A percentile compares a stretch with the other conserved stretches of the same genome.
phyloP scores from a whole-genome alignment of 1,139 yeast genomes.

The Taphrina communis region DNA sequence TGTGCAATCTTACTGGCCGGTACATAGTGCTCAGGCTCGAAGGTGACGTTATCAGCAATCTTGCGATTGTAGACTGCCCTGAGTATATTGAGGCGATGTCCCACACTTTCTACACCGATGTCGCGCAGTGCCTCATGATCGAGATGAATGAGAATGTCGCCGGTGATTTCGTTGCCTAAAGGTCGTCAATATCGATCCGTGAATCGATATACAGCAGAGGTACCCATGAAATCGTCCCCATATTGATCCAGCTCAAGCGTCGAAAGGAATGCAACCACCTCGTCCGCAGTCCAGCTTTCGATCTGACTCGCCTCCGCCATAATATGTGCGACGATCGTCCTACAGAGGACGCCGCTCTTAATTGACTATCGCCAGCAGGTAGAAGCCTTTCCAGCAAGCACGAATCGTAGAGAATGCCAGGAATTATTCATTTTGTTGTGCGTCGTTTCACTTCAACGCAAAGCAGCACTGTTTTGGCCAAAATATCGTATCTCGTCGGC shows the following conservation, averaged over 20 bases:
- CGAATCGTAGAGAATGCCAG: too few relatives aligned
- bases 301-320: slow-evolving; percentile 31
- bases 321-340: background rate
- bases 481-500: slow-evolving; percentile 15
- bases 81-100: slow-evolving; percentile 54
- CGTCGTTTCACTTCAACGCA: background rate
- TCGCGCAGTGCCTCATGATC: slow-evolving; percentile 54
- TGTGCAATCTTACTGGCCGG: slow-evolving; percentile 41
- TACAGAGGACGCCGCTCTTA: background rate
- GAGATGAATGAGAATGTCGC: slow-evolving; percentile 54
- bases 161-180: slow-evolving; percentile 53
- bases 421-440: background rate
- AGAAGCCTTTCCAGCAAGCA: background rate
- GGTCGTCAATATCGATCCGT: background rate
- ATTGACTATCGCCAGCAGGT: too few relatives aligned
- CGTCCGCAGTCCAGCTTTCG: slow-evolving; percentile 46
- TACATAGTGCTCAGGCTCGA: slow-evolving; percentile 50
- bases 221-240: slow-evolving; percentile 40
- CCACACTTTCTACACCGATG: slow-evolving; percentile 54
- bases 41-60: slow-evolving; percentile 48
- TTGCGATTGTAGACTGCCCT: slow-evolving; percentile 52
- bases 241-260: slow-evolving; percentile 45
- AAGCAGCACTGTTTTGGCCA: background rate
- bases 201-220: background rate
- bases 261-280: slow-evolving; percentile 45